These are phyloP conservation scores for Lathyrus aphaca DNA, from an alignment of 306 rosid species.

Conservation along the genomic window DNA sequence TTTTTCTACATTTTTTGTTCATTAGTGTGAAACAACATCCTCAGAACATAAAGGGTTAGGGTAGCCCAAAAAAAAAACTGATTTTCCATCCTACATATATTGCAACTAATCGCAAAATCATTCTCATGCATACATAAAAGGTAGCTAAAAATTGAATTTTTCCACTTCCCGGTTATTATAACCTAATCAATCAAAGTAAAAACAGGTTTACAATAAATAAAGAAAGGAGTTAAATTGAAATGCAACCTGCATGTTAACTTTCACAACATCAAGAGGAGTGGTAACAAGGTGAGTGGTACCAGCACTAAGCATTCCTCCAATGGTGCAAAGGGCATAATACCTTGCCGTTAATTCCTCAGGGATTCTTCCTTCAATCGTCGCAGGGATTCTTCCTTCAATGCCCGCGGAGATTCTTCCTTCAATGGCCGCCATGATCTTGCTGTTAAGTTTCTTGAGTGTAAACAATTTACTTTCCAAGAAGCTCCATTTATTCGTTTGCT, in stretches of 20 bases:
- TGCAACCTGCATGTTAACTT: conserved; percentile 57
- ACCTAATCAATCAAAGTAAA: conserved; percentile 19
- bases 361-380: conserved; percentile 34
- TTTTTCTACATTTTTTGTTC: background rate
- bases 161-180: background rate
- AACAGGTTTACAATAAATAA: background rate
- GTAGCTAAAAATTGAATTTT: background rate
- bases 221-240: background rate
- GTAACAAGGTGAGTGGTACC: conserved; percentile 61
- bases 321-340: conserved; percentile 56
- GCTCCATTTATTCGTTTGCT: conserved; percentile 27
- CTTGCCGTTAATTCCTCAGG: conserved; percentile 47
- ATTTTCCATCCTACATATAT: background rate
- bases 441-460: background rate
- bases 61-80: background rate
- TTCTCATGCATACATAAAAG: conserved; percentile 8
- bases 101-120: background rate
- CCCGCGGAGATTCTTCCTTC: conserved; percentile 44
- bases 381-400: conserved; percentile 35
- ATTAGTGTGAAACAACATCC: background rate
- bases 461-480: conserved; percentile 7
- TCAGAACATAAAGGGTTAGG: background rate
- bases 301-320: conserved; percentile 70
- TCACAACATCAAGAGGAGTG: conserved; percentile 63
- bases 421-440: conserved; percentile 29